These are phyloP conservation scores for Penicillium sp. DNA, from an alignment of 2,329 filamentous ascomycete genomes.

Conservation along the genomic window DNA sequence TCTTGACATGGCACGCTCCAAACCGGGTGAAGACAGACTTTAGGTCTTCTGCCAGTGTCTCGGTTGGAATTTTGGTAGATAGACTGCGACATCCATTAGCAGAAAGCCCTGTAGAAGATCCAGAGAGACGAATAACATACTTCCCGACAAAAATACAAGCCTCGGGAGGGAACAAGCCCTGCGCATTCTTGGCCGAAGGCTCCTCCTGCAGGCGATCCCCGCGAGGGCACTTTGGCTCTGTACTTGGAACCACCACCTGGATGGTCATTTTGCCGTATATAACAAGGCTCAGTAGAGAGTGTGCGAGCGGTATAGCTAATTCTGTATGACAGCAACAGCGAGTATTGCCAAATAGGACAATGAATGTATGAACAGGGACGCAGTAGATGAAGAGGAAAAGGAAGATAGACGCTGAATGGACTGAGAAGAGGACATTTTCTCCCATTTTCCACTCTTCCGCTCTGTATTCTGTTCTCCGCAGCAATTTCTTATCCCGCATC, in stretches of 20 bases:
- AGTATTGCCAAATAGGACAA: neutral
- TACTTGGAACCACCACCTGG: neutral
- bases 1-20: slow-evolving; percentile 40
- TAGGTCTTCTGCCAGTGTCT: slow-evolving; percentile 34
- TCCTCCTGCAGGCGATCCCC: slow-evolving; percentile 31
- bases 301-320: neutral
- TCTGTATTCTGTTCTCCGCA: neutral
- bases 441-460: neutral
- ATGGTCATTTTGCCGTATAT: slow-evolving; percentile 6
- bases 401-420: neutral
- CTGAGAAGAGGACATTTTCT: neutral
- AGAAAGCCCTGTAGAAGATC: neutral
- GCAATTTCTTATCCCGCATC: neutral
- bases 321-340: slow-evolving; percentile 1
- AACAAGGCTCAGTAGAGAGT: neutral
- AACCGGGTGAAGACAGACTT: slow-evolving; percentile 33
- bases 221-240: slow-evolving; percentile 20
- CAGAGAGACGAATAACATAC: slow-evolving; percentile 26
- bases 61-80: slow-evolving; percentile 26
- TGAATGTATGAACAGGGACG: slow-evolving; percentile 10
- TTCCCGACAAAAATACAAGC: slow-evolving; percentile 45
- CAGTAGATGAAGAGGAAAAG: neutral
- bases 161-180: slow-evolving; percentile 40
- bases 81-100: slow-evolving; percentile 27
- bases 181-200: slow-evolving; percentile 37